Base-by-base conservation (phyloP, 1,139 yeast genomes). In the Petasospora rhodanensis region DNA sequence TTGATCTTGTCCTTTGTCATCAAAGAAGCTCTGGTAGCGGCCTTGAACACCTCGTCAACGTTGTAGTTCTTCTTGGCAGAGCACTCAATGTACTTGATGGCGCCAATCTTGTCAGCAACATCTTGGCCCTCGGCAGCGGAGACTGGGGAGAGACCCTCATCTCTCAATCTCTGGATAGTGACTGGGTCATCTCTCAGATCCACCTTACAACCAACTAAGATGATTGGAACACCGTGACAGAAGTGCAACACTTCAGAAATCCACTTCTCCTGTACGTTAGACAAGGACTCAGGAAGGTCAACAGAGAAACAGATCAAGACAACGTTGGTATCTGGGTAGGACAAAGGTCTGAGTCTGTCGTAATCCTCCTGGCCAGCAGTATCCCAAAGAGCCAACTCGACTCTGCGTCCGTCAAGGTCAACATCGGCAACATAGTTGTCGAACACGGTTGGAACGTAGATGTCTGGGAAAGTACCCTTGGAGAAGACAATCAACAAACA, bases 281-380 rank as follows among this genome's bases (percentile, higher is more conserved):
- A 94, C 51, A 87, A 73, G 20, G 96, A 84, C 63, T 86, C 95
- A 45, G 96, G 96, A 25, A 89, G 74, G 60, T 85, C 95, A 47
- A 87, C 76, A 17, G 95, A 79, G 70, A 86, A 87, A 71, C 96
- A 86, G 54, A 87, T 85, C 60, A 87, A 73, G 47, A 87, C 84
- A 45, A 87, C 95, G 58, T 87, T 84, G 33, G 96, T 82, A 61
- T 86, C 95, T 41, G 96, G 95, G 66, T 87, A 87, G 18, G 94
- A 81, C 52, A 87, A 71, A 20, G 96, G 96, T 68, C 96, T 81
- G 58, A 87, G 73, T 66, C 96, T 81, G 63, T 86, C 95, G 63
- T 86, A 87, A 67, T 87, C 96, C 70, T 87, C 96, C 73, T 87
- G 96, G 45, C 96, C 96, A 37, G 96, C 96, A 51, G 96, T 87